phyloP scores from a whole-genome alignment of 345 rosid species.

The Gossypium ekmanianum region DNA sequence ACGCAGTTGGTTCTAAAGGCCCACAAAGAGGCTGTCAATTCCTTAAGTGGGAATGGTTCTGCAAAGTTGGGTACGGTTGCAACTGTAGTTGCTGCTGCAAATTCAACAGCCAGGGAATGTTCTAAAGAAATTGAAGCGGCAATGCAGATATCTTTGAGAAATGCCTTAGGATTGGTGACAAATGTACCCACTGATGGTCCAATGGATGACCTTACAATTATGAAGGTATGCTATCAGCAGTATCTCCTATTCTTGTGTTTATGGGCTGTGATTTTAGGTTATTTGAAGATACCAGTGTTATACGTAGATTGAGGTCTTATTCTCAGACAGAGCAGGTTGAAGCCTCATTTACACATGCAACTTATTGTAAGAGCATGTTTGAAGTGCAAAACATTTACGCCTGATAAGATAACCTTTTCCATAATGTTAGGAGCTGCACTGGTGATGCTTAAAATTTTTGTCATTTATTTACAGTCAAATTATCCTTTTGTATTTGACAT shows the following conservation, averaged over 20 bases:
- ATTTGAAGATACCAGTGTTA: not conserved
- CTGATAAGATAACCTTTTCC: not conserved
- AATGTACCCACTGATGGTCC: slow-evolving; percentile 69
- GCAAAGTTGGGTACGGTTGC: slow-evolving; percentile 91
- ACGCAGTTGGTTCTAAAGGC: slow-evolving; percentile 91
- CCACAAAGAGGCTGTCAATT: slow-evolving; percentile 93
- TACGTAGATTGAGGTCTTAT: not conserved
- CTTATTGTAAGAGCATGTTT: not conserved
- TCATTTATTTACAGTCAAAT: slow-evolving; percentile 1
- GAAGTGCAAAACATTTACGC: slow-evolving; percentile 8
- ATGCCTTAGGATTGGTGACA: slow-evolving; percentile 67
- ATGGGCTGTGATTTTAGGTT: not conserved
- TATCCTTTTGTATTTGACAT: no score
- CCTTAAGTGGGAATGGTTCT: slow-evolving; percentile 88
- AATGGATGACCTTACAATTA: slow-evolving; percentile 86
- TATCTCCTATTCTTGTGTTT: slow-evolving; percentile 10
- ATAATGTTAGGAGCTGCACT: not conserved
- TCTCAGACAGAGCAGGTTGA: not conserved
- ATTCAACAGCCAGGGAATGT: slow-evolving; percentile 90
- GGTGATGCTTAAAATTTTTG: not conserved
- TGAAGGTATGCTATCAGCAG: slow-evolving; percentile 55
- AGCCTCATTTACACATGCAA: not conserved
- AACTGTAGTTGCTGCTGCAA: slow-evolving; percentile 94
- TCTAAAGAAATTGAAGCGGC: slow-evolving; percentile 98
- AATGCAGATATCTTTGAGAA: slow-evolving; percentile 97